A percentile compares a stretch with the other conserved stretches of the same genome.
These are phyloP conservation scores for Entomortierella beljakovae DNA, from an alignment of 192 early-diverging fungal genomes.

Conservation along the genomic window DNA sequence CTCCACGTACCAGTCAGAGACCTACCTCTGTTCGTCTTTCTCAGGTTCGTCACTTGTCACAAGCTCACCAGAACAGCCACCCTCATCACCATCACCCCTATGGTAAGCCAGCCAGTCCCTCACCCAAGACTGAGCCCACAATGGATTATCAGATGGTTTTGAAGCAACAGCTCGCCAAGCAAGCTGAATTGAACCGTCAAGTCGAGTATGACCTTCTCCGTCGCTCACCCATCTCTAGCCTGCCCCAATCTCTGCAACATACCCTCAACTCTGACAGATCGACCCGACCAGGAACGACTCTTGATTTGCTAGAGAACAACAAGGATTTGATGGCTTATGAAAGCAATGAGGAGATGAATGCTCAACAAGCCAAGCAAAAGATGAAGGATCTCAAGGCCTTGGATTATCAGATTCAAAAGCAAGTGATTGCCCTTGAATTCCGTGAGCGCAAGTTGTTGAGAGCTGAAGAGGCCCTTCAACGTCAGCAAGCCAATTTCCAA, in stretches of 20 bases:
- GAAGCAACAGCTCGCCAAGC: conserved; percentile 50
- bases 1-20: conserved; percentile 28
- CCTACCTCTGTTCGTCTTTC: conserved; percentile 46
- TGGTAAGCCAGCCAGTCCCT: conserved; percentile 42
- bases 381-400: conserved; percentile 51
- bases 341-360: conserved; percentile 11
- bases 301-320: conserved; percentile 14
- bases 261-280: conserved; percentile 30
- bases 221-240: conserved; percentile 43
- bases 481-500: conserved; percentile 52
- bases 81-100: conserved; percentile 53
- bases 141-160: conserved; percentile 48
- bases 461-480: conserved; percentile 43
- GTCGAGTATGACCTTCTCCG: conserved; percentile 51
- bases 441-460: conserved; percentile 51
- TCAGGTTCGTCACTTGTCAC: conserved; percentile 45
- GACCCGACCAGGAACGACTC: conserved; percentile 4
- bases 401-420: conserved; percentile 53
- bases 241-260: conserved; percentile 51
- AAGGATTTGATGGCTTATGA: conserved; percentile 3
- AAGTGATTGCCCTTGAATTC: conserved; percentile 51
- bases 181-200: conserved; percentile 49
- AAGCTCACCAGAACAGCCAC: conserved; percentile 51
- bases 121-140: conserved; percentile 37
- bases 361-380: conserved; percentile 40